Conservation (phyloP, 148 eudicot genomes). For the Beta vulgaris region DNA sequence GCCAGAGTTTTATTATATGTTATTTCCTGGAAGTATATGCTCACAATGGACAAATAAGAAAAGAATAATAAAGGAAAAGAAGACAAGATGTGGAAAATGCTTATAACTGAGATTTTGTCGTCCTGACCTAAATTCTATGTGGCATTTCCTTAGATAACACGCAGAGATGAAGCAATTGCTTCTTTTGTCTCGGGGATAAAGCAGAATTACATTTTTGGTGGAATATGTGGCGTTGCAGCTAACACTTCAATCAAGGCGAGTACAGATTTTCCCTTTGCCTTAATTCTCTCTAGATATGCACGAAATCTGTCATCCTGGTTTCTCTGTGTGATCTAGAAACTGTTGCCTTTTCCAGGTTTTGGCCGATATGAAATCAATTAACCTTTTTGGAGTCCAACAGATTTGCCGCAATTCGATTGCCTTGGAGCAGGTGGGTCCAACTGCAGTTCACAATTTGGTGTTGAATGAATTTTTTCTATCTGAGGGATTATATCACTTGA, state of each 20-base stretch:
- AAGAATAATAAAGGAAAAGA: not conserved
- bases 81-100: not conserved
- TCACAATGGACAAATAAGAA: not conserved
- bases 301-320: conserved; percentile 5
- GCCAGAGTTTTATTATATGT: not conserved
- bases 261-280: conserved; percentile 13
- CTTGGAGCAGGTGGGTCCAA: conserved; percentile 72
- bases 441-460: conserved; percentile 2
- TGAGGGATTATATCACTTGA: not conserved
- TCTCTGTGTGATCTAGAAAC: conserved; percentile 19
- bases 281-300: not conserved
- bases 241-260: conserved; percentile 80
- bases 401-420: conserved; percentile 98
- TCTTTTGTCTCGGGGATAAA: conserved; percentile 76
- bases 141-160: conserved; percentile 57
- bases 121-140: conserved; percentile 6
- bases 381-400: conserved; percentile 98
- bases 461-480: not conserved
- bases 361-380: conserved; percentile 83
- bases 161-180: conserved; percentile 92
- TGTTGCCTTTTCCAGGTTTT: conserved; percentile 56
- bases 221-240: conserved; percentile 88
- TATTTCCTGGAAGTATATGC: not conserved
- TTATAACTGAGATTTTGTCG: not conserved
- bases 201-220: conserved; percentile 91